phyloP scores from a whole-genome alignment of 2,329 filamentous ascomycete genomes.

The Cyphellophora attinorum region DNA sequence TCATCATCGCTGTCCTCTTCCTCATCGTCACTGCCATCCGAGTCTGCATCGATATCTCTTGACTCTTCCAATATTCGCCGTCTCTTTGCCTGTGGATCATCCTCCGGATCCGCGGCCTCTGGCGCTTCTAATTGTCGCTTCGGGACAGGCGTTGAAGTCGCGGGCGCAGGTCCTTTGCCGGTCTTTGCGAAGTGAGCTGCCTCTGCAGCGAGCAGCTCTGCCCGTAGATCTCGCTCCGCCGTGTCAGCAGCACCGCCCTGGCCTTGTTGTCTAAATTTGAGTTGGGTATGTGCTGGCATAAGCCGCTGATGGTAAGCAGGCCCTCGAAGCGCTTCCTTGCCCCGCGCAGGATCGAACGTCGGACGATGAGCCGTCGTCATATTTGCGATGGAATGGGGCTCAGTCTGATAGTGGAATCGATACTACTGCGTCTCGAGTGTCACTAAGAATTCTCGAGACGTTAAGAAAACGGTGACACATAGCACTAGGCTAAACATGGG shows the following conservation, averaged over 20 bases:
- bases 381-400: too few species aligned
- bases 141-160: conserved; percentile 22
- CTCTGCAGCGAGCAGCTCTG: conserved; percentile 83
- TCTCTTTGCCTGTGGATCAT: conserved; percentile 72
- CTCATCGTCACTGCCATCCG: conserved; percentile 46
- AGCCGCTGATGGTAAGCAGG: conserved; percentile 94
- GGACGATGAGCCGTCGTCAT: conserved; percentile 56
- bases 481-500: too few species aligned
- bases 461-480: too few species aligned
- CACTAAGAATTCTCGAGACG: too few species aligned
- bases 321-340: conserved; percentile 88
- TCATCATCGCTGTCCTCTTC: conserved; percentile 54
- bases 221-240: conserved; percentile 67
- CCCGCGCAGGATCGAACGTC: conserved; percentile 90
- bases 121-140: conserved; percentile 57
- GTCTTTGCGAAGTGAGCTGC: conserved; percentile 79
- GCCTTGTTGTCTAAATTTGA: conserved; percentile 81
- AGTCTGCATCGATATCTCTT: conserved; percentile 73
- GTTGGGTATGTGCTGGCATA: conserved; percentile 81
- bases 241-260: conserved; percentile 75
- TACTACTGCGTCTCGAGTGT: too few species aligned
- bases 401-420: too few species aligned
- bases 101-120: conserved; percentile 33
- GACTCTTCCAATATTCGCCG: conserved; percentile 80
- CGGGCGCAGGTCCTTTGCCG: conserved; percentile 44